Percentiles rank a stretch among this genome's conserved stretches.
These are phyloP conservation scores for Neonectria sp. DNA, from an alignment of 2,329 filamentous ascomycete genomes.

Conservation along the genomic window DNA sequence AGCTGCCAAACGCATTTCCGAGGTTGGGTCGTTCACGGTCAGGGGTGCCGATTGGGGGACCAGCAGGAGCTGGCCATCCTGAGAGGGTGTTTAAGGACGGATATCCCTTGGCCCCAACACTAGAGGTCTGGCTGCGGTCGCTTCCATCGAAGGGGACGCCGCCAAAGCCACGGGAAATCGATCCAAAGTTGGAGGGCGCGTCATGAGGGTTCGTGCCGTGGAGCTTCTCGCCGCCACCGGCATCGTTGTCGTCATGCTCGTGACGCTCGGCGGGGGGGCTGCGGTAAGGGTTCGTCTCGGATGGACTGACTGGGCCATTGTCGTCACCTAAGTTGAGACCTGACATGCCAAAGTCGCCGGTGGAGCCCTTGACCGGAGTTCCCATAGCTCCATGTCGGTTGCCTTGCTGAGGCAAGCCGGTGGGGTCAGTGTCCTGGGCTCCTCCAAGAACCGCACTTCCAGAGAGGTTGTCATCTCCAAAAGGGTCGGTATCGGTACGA, in stretches of 20 bases:
- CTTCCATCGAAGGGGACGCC: slow-evolving; percentile 75
- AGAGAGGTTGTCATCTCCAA: slow-evolving; percentile 75
- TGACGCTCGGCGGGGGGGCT: slow-evolving; percentile 87
- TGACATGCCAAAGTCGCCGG: slow-evolving; percentile 75
- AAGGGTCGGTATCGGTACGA: slow-evolving; percentile 82
- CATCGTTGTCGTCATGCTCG: slow-evolving; percentile 73
- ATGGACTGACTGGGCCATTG: slow-evolving; percentile 87
- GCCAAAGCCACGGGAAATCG: slow-evolving; percentile 66
- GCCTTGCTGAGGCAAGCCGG: slow-evolving; percentile 44
- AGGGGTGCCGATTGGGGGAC: slow-evolving; percentile 74
- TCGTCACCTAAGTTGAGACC: slow-evolving; percentile 70
- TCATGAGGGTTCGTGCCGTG: slow-evolving; percentile 60
- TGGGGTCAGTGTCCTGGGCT: slow-evolving; percentile 76
- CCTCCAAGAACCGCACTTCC: slow-evolving; percentile 83
- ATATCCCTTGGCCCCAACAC: slow-evolving; percentile 84
- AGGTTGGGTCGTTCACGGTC: slow-evolving; percentile 74
- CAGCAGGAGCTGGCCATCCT: slow-evolving; percentile 73
- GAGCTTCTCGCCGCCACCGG: slow-evolving; percentile 62
- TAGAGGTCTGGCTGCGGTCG: slow-evolving; percentile 94
- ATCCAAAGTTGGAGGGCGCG: slow-evolving; percentile 66
- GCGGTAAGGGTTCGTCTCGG: slow-evolving; percentile 95
- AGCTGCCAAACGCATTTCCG: slow-evolving; percentile 79
- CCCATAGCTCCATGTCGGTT: slow-evolving; percentile 62
- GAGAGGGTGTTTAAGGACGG: slow-evolving; percentile 71
- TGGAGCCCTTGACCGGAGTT: slow-evolving; percentile 68